Evolutionary conservation across 164 flowering plant genomes (phyloP), one percentile per base, ranked within the genome.

Genomic region (Santalum album): DNA sequence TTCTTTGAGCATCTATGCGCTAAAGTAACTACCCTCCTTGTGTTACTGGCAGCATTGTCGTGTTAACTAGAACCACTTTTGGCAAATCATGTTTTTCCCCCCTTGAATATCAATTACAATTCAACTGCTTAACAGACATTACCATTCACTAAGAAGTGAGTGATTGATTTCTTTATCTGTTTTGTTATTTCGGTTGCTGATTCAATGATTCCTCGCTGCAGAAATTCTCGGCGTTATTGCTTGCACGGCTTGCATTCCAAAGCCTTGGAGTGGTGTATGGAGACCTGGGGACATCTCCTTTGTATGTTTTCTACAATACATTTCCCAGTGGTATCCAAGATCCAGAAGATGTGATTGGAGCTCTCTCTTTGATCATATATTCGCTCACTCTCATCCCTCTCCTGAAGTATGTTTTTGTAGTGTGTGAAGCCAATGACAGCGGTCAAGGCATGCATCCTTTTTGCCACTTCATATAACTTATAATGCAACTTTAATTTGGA

Each of bases 201-300:
- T 51, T 44, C 24, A 17, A 6, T 52, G 59, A 51, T 47, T 47
- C n/a, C 22, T n/a, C n/a, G n/a, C n/a, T 75, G 62, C 81, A 91
- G 98, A 83, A 77, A 63, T 82, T 80, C 54, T 88, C 96, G 3
- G 67, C 79, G 1, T 16, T 88, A 51, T 69, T 91, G 74, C 82
- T 91, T 43, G 59, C 86, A 57, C 77, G 90, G 60, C 81, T 91
- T 51, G 85, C 96, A 39, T 92, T 77, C 60, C 96, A 88, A 61
- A 91, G 96, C 66, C 88, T 91, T 57, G 98, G 96, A 52, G 90
- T 91, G 35, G 98, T 91, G 18, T 91, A 87, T 70, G 98, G 98
- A 24, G 96, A 92, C 72, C 75, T 92, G 80, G 96, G 98, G 24
- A 92, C 96, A 29, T 92, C 98, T 59, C 98, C 98, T 1, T 66